Percentiles rank a stretch among this genome's conserved stretches.
Evolutionary conservation across 371 early-diverging fungal genomes (phyloP).

Genomic region (Amoeboaphelidium protococcarum): DNA sequence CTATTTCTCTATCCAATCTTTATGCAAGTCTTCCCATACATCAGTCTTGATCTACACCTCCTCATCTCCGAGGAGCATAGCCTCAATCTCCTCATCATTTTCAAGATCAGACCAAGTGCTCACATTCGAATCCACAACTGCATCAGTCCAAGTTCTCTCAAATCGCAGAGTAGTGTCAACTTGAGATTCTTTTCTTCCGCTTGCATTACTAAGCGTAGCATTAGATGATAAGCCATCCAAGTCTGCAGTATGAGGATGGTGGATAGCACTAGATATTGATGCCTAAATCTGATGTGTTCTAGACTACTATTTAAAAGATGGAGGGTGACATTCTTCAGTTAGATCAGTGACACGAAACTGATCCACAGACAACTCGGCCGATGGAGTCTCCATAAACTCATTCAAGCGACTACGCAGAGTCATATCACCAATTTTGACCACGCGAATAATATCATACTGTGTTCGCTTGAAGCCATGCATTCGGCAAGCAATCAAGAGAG

Average conservation of each 20-base stretch:
- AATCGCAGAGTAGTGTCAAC: no score
- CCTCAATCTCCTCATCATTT: neutral
- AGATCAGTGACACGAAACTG: conserved; percentile 15
- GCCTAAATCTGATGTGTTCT: no score
- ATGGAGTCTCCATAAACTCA: conserved; percentile 13
- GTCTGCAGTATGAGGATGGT: no score
- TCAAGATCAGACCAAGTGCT: neutral
- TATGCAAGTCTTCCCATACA: neutral
- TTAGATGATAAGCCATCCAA: no score
- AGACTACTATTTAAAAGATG: conserved; percentile 5
- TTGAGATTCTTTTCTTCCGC: no score
- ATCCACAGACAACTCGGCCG: conserved; percentile 11
- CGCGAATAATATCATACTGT: conserved; percentile 55
- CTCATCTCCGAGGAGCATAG: neutral
- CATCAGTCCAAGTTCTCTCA: no score
- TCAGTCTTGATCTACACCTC: neutral
- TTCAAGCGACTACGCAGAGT: conserved; percentile 54
- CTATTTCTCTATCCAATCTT: neutral
- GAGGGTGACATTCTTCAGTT: conserved; percentile 15
- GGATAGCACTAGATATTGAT: no score
- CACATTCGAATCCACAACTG: no score
- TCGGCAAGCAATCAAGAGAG: conserved; percentile 70
- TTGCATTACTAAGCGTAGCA: no score
- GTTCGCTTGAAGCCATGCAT: conserved; percentile 80
- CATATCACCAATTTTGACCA: conserved; percentile 74